These are phyloP conservation scores for Paecilomyces variotii DNA, from an alignment of 2,329 filamentous ascomycete genomes.

Conservation along the genomic window DNA sequence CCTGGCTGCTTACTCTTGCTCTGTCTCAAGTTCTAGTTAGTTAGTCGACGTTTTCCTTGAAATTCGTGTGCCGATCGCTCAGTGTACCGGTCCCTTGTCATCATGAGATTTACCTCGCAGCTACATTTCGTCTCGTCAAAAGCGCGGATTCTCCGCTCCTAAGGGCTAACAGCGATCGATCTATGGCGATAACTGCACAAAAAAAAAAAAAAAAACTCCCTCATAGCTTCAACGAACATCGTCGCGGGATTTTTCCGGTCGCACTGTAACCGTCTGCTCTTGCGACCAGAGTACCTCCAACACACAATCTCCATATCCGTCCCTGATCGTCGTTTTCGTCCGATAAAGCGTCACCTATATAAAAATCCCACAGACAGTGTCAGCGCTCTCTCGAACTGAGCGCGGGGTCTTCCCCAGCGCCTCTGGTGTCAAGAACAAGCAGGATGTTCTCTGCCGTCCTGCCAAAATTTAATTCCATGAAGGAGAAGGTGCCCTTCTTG, in stretches of 20 bases:
- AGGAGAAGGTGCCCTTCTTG: slow-evolving; percentile 29
- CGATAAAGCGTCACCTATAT: not conserved
- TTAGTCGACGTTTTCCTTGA: not conserved
- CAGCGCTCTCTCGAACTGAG: not conserved
- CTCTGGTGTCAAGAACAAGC: not conserved
- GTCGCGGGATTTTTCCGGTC: not conserved
- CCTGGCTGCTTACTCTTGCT: not conserved
- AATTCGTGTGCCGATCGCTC: not conserved
- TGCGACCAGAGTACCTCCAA: not conserved
- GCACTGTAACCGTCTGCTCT: not conserved
- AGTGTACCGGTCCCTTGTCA: not conserved
- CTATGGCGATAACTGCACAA: not conserved
- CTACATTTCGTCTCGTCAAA: slow-evolving; percentile 2
- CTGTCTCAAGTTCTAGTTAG: not conserved
- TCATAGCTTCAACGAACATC: not conserved
- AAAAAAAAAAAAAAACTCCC: too few species aligned
- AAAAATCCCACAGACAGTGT: not conserved
- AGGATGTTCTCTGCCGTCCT: slow-evolving; percentile 23
- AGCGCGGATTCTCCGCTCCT: slow-evolving; percentile 3
- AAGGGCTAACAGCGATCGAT: slow-evolving; percentile 4
- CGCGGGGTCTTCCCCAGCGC: not conserved
- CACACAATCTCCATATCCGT: not conserved
- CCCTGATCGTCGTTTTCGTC: not conserved
- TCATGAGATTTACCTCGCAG: slow-evolving; percentile 4
- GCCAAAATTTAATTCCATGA: slow-evolving; percentile 14